Percentiles rank a stretch among this genome's conserved stretches.
These are phyloP conservation scores for Petunia secreta DNA, from an alignment of 257 asterid genomes.

Conservation along the genomic window DNA sequence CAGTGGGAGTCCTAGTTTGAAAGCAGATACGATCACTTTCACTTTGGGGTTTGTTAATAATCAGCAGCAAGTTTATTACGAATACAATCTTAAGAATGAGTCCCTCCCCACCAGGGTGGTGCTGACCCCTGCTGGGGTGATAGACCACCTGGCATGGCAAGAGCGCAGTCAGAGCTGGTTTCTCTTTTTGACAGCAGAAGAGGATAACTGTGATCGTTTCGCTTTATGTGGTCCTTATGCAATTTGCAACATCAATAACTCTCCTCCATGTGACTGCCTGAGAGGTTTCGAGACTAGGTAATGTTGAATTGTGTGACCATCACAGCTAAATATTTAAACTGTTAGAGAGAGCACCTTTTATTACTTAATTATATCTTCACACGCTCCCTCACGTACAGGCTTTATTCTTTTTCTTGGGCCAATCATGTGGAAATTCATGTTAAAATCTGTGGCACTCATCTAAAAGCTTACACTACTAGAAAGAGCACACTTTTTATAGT, in stretches of 20 bases:
- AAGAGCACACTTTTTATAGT: too few relatives aligned
- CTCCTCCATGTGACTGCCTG: conserved; percentile 28
- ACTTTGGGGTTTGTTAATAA: background rate
- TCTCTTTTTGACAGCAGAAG: conserved; percentile 1
- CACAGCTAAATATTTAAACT: too few relatives aligned
- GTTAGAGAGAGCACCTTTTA: too few relatives aligned
- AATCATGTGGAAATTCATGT: too few relatives aligned
- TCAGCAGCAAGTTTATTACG: background rate
- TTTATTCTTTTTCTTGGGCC: too few relatives aligned
- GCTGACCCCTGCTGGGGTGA: background rate
- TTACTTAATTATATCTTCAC: too few relatives aligned
- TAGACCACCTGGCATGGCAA: conserved; percentile 21
- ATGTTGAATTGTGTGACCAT: background rate
- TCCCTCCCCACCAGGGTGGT: too few relatives aligned
- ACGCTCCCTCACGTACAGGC: too few relatives aligned
- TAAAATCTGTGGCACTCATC: too few relatives aligned
- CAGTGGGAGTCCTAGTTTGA: background rate
- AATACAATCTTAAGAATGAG: too few relatives aligned
- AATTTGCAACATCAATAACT: background rate
- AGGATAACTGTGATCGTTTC: conserved; percentile 34
- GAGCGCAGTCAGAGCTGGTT: conserved; percentile 30
- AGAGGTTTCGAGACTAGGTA: conserved; percentile 32
- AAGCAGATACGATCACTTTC: background rate
- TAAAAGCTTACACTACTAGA: too few relatives aligned
- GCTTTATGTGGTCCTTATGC: conserved; percentile 35